Evolutionary conservation across 108 stramenopile species (phyloP), one percentile per base, ranked within the genome.

Genomic region (Cyclotella baltica): DNA sequence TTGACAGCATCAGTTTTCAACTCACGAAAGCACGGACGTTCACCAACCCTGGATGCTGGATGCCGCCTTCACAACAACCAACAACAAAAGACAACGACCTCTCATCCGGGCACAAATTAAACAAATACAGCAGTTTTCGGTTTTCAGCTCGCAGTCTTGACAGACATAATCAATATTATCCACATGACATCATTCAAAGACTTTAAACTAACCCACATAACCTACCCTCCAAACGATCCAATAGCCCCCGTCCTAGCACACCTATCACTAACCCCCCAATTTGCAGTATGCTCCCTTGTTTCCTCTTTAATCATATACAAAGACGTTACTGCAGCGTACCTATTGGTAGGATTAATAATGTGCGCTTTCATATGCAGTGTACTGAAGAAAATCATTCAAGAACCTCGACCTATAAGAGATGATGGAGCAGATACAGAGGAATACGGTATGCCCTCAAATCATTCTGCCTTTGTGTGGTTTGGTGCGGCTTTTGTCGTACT

Each of bases 381-480:
- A 10, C 34, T 81, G 34, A 81, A 81, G 47, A 19, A 22, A 3
- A 9, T 70, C 22, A 48, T 70, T 19, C 18, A 63, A 25, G 48
- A 81, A n/a, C 73, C 73, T 31, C 73, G 80, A 0, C 80, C 80
- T 15, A 29, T 40, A 6, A 33, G 79, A 4, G 68, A 74, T 46
- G 73, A 70, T 36, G 59, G 67, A 35, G 69, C 53, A 5, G 43
- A 53, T 18, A 29, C 34, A 51, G 25, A 38, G 22, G 72, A 72
- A 37, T 83, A 70, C 27, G 85, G 85, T 11, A 86, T 86, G 85
- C 85, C 85, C n/a, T 83, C 82, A 37, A 86, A 86, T 71, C 85
- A 86, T 57, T 69, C 78, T 5, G 69, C 74, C 16, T 83, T 86
- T 69, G 80, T 70, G 27, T 80, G 59, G 52, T 86, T 83, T 38